phyloP scores from a whole-genome alignment of 208 protist genomes.

The Strigomonas culicis region DNA sequence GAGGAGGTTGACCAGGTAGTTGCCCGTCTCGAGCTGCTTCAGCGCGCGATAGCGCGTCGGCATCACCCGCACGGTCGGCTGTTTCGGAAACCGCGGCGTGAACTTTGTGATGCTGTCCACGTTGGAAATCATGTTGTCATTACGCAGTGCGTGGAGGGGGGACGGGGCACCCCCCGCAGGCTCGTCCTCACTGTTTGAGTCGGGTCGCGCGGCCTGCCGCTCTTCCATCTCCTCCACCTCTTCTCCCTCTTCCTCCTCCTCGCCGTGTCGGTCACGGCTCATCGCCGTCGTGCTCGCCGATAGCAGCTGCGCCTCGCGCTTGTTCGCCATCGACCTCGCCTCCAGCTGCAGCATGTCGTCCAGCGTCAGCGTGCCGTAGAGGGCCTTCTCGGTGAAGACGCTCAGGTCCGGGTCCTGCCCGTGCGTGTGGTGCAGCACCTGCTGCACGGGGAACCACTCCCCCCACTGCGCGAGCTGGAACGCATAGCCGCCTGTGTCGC shows the following conservation, averaged over 20 bases:
- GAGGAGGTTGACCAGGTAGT: constrained; percentile 78
- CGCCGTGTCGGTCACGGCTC: not conserved
- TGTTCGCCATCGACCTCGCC: constrained; percentile 36
- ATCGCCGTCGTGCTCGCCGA: constrained; percentile 21
- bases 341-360: constrained; percentile 71
- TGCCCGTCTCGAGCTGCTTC: constrained; percentile 74
- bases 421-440: constrained; percentile 46
- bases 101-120: constrained; percentile 53
- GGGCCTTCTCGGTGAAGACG: constrained; percentile 51
- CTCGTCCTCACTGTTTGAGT: not conserved
- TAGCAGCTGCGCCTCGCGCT: constrained; percentile 27
- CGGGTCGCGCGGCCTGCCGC: not conserved
- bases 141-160: constrained; percentile 16
- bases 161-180: not conserved
- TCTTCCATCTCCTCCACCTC: constrained; percentile 2
- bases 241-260: constrained; percentile 6
- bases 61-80: constrained; percentile 54
- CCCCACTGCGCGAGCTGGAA: constrained; percentile 77
- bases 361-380: constrained; percentile 51
- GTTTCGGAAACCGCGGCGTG: constrained; percentile 69
- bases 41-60: constrained; percentile 52
- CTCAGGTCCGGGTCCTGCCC: constrained; percentile 48
- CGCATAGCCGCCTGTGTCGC: constrained; percentile 78
- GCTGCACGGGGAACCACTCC: constrained; percentile 68
- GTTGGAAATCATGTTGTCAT: constrained; percentile 65